Evolutionary conservation across 1,139 yeast genomes (phyloP), one percentile per base, ranked within the genome.

Genomic region (Debaryomyces sp.): DNA sequence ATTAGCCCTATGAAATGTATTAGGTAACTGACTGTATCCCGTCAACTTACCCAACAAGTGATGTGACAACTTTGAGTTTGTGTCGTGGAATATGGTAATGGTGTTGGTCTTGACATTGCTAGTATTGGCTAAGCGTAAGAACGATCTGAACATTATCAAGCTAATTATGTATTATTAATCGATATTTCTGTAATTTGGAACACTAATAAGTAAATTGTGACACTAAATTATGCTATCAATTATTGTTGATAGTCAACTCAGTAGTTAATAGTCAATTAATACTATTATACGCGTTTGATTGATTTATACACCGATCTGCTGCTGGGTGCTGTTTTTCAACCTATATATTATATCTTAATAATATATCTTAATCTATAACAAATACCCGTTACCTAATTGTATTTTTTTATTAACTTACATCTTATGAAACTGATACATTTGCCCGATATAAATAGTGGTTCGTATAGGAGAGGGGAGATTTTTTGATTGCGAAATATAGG

Each of bases 11-110:
- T 58, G 53, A 43, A 49, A 52, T 33, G 67, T 63, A 49, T 62
- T 56, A 8, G 68, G 68, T 50, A 62, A 52, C 24, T 53, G 46
- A 33, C 63, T 53, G 48, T 62, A 66, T 46, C 57, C 53, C 30
- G 53, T 46, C 41, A 66, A 56, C 49, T 63, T 63, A 35, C 53
- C 50, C 46, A 68, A 63, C 45, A 69, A 57, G 44, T 67, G 67
- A 35, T 53, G 57, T n/a, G 73, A 68, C 22, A 61, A 48, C 41
- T 59, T 54, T 27, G 67, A 64, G 40, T 58, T 54, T 18, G 70
- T 51, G 54, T 68, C 66, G 60, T 70, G 74, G 58, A 68, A 69
- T 41, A 70, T 56, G n/a, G 71, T 63, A 43, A 68, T 61, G 35
- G 37, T 41, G 30, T 41, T 32, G 21, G 43, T n/a, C 36, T 30